Conservation (phyloP, 306 rosid species). For the Cucurbita maxima region DNA sequence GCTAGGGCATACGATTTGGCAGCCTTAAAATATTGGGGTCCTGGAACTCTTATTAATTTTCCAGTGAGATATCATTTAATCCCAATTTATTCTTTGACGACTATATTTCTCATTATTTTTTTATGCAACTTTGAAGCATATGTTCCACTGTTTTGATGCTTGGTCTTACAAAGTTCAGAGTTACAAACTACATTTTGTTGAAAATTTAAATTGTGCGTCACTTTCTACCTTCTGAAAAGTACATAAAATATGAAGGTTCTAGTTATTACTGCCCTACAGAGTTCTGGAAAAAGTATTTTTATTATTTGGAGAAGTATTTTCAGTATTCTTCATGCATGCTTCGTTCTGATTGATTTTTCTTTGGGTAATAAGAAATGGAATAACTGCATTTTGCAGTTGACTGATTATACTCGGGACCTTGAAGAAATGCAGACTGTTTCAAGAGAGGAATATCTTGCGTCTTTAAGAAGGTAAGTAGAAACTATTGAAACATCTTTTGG, state of each 20-base stretch:
- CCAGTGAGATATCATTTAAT: conserved; percentile 47
- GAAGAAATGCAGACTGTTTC: conserved; percentile 95
- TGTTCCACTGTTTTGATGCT: neutral
- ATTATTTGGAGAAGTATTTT: neutral
- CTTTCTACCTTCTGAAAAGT: neutral
- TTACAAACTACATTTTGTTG: neutral
- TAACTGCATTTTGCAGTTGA: conserved; percentile 43
- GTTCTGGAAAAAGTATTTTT: neutral
- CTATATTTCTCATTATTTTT: neutral
- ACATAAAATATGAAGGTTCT: neutral
- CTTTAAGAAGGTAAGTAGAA: conserved; percentile 60
- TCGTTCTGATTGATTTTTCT: neutral
- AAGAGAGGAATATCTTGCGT: conserved; percentile 94
- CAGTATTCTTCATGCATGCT: neutral
- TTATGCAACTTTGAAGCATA: neutral
- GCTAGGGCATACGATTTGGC: conserved; percentile 99
- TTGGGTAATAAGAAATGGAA: neutral
- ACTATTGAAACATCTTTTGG: conserved; percentile 5
- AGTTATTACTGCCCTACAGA: neutral
- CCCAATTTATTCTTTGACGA: neutral
- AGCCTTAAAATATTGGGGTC: conserved; percentile 98
- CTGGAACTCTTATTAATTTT: conserved; percentile 92
- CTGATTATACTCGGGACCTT: conserved; percentile 92
- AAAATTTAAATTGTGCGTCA: neutral
- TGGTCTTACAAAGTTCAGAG: neutral